phyloP scores from a whole-genome alignment of 176 grass and related monocot genomes.

The Zoysia pacifica region DNA sequence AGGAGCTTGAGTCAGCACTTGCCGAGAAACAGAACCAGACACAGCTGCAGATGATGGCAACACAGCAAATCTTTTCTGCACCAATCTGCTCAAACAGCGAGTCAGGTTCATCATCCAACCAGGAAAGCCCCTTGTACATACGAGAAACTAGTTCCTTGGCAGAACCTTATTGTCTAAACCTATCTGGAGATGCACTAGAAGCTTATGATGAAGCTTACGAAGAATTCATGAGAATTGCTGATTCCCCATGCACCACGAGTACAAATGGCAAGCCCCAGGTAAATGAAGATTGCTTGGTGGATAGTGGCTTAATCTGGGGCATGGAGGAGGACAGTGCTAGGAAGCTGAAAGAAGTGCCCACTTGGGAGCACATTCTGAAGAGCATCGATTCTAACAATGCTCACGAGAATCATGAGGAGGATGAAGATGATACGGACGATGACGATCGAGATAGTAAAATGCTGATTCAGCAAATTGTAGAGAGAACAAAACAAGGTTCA shows the following conservation, averaged over 20 bases:
- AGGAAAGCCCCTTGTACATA: slow-evolving; percentile 58
- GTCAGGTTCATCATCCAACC: slow-evolving; percentile 64
- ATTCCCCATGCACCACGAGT: slow-evolving; percentile 50
- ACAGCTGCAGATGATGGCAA: slow-evolving; percentile 48
- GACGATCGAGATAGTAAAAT: slow-evolving; percentile 46
- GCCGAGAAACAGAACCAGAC: slow-evolving; percentile 61
- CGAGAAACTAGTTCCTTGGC: slow-evolving; percentile 37
- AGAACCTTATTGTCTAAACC: slow-evolving; percentile 73
- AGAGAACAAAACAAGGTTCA: slow-evolving; percentile 90
- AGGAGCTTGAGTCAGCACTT: slow-evolving; percentile 78
- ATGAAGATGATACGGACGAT: slow-evolving; percentile 31
- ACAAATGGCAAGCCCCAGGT: slow-evolving; percentile 33
- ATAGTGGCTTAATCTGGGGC: slow-evolving; percentile 53
- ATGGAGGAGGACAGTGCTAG: slow-evolving; percentile 45
- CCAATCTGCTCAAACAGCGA: slow-evolving; percentile 72
- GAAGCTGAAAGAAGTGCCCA: slow-evolving; percentile 30
- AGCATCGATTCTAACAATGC: slow-evolving; percentile 19
- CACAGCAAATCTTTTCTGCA: slow-evolving; percentile 50
- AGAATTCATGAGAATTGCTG: slow-evolving; percentile 65
- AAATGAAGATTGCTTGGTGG: slow-evolving; percentile 48
- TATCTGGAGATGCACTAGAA: slow-evolving; percentile 76
- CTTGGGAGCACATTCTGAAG: slow-evolving; percentile 27
- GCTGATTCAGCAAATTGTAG: slow-evolving; percentile 85
- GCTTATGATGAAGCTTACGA: slow-evolving; percentile 86
- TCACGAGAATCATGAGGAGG: slow-evolving; percentile 28